Base-by-base conservation (phyloP, 495 filamentous ascomycete species). In the Immersiella caudata region DNA sequence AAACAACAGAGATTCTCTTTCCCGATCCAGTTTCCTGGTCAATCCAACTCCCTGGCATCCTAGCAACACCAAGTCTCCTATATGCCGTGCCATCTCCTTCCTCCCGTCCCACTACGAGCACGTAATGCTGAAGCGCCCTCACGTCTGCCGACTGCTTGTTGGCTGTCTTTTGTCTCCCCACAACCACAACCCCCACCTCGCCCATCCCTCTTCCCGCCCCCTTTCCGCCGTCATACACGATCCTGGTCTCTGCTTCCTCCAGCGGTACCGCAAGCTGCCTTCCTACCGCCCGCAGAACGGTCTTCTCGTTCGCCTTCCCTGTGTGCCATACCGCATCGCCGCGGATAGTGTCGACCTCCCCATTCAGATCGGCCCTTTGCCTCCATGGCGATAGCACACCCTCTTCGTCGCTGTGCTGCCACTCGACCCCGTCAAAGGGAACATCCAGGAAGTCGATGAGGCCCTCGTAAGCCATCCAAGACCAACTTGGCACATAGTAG, bases 381-480 rank as follows among this genome's bases (percentile, higher is more conserved):
- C 29, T 33, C 29, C 29, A 33, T 4, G 29, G 29, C 29, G 29
- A 33, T 3, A 33, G 8, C 29, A 33, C 29, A 3, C 29, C 29
- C 29, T 33, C 29, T 33, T 33, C 29, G 3, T 33, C 29, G 4
- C 4, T 33, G 29, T 33, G 8, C 29, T 33, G 29, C 58, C 58
- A 60, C 33, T 60, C 58, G 0, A 60, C 36, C 27, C 16, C 27
- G 14, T 20, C 27, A 7, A 18, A 20, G 18, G 40, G 21, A 18
- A 51, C 8, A 22, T 64, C 61, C 36, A 64, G 20, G 22, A 52
- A 64, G 5, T 64, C 21, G 24, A 64, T 64, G 2, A 16, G 40
- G 0, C 61, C 61, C 18, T 52, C 9, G 36, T 52, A 64, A 11
- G 61, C 61, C 61, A 64, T 64, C 61, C 61, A 64, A 6, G 61